Conservation (phyloP, 2,329 filamentous ascomycete genomes). For the Beauveria medogensis region DNA sequence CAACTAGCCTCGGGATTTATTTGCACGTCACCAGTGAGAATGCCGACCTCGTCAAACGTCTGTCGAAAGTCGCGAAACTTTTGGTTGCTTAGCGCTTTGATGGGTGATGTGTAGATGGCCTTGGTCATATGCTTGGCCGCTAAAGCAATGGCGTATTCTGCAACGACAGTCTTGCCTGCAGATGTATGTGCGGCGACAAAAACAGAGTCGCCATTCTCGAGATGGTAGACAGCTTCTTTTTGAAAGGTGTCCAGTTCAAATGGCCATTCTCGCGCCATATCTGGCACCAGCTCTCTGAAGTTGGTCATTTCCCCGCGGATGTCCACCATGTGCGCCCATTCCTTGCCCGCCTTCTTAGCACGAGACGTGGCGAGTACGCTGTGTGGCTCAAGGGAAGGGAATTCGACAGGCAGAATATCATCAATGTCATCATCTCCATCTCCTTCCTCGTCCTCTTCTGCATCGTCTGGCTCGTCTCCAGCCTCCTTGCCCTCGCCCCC, state of each 20-base stretch:
- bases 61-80: conserved; percentile 94
- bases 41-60: conserved; percentile 91
- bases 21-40: conserved; percentile 94
- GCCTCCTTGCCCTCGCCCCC: conserved; percentile 24
- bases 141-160: conserved; percentile 93
- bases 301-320: conserved; percentile 90
- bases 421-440: conserved; percentile 61
- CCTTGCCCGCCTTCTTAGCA: conserved; percentile 65
- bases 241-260: conserved; percentile 98
- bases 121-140: conserved; percentile 99
- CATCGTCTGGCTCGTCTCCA: conserved; percentile 21
- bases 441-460: conserved; percentile 22
- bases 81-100: conserved; percentile 96
- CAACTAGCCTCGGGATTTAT: conserved; percentile 97
- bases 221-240: conserved; percentile 95
- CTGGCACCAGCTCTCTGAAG: conserved; percentile 84
- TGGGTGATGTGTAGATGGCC: conserved; percentile 96
- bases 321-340: conserved; percentile 99
- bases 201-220: conserved; percentile 93
- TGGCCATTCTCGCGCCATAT: conserved; percentile 93
- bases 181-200: conserved; percentile 98
- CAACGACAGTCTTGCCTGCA: conserved; percentile 95
- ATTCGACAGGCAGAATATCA: conserved; percentile 81
- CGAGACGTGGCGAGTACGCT: conserved; percentile 65
- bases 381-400: conserved; percentile 80